A percentile compares a stretch with the other conserved stretches of the same genome.
Conservation (phyloP, 2,329 filamentous ascomycete species). For the Claviceps arundinis region DNA sequence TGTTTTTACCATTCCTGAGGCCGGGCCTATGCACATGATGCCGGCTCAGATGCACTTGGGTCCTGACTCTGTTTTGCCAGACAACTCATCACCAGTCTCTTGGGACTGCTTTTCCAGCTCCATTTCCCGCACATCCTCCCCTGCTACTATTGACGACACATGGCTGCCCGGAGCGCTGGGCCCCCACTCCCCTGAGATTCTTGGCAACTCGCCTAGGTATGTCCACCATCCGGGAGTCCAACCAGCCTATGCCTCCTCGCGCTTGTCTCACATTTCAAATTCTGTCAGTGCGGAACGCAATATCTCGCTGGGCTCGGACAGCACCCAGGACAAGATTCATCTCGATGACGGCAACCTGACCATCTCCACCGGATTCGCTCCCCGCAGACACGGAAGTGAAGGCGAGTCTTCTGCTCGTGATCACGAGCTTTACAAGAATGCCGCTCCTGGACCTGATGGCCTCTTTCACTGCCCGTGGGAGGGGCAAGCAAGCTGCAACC, state of each 20-base stretch:
- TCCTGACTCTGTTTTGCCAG: slow-evolving; percentile 34
- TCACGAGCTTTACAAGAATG: slow-evolving; percentile 60
- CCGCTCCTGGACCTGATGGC: slow-evolving; percentile 52
- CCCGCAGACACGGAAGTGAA: slow-evolving; percentile 36
- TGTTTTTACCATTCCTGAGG: slow-evolving; percentile 29
- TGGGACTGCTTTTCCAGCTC: slow-evolving; percentile 41
- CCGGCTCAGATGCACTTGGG: slow-evolving; percentile 42
- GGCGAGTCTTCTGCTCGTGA: slow-evolving; percentile 44
- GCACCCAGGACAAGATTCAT: slow-evolving; percentile 12
- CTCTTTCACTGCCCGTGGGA: slow-evolving; percentile 90
- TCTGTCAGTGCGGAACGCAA: slow-evolving; percentile 20
- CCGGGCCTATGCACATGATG: slow-evolving; percentile 38
- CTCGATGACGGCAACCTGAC: slow-evolving; percentile 17
- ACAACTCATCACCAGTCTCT: slow-evolving; percentile 36
- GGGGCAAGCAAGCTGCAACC: slow-evolving; percentile 58
- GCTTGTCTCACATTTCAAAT: slow-evolving; percentile 9
- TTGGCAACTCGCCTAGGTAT: slow-evolving; percentile 41
- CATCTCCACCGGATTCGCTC: slow-evolving; percentile 25
- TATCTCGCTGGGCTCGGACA: slow-evolving; percentile 17
- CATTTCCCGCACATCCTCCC: slow-evolving; percentile 38
- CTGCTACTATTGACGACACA: slow-evolving; percentile 34
- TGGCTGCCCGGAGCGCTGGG: slow-evolving; percentile 25
- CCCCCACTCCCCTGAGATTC: slow-evolving; percentile 33
- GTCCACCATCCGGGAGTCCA: slow-evolving; percentile 16
- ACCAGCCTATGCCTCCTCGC: slow-evolving; percentile 2